These are phyloP conservation scores for Poa pratensis DNA, from an alignment of 176 grass and related monocot genomes.

Conservation along the genomic window DNA sequence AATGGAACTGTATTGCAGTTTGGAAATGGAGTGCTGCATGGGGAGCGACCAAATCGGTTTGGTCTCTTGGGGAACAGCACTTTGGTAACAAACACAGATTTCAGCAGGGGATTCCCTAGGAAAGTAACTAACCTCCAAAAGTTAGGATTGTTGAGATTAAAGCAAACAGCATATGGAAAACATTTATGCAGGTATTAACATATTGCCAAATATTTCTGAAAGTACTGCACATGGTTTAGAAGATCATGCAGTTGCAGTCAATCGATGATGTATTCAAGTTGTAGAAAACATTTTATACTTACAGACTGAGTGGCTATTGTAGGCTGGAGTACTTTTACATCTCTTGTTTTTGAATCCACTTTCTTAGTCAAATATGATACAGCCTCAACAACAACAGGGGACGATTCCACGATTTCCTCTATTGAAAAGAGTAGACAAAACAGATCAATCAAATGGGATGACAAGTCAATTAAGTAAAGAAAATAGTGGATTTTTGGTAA, in stretches of 20 bases:
- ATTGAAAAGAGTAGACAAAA: conserved; percentile 31
- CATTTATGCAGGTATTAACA: neutral
- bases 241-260: neutral
- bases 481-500: neutral
- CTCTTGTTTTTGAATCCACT: conserved; percentile 89
- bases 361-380: conserved; percentile 94
- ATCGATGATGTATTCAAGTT: neutral
- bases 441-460: conserved; percentile 18
- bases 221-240: neutral
- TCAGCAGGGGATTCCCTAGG: neutral
- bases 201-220: conserved; percentile 1
- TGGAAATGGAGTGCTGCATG: neutral
- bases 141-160: neutral
- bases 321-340: conserved; percentile 92
- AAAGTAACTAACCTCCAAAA: neutral
- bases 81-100: neutral
- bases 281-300: conserved; percentile 45
- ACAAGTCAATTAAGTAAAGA: neutral
- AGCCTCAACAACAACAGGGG: conserved; percentile 75
- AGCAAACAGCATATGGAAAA: neutral
- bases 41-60: neutral
- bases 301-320: conserved; percentile 94
- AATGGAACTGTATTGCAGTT: neutral
- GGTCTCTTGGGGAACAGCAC: neutral
- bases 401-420: conserved; percentile 67